Base-by-base conservation (phyloP, 2,329 filamentous ascomycete genomes). In the Colletotrichum costaricense region DNA sequence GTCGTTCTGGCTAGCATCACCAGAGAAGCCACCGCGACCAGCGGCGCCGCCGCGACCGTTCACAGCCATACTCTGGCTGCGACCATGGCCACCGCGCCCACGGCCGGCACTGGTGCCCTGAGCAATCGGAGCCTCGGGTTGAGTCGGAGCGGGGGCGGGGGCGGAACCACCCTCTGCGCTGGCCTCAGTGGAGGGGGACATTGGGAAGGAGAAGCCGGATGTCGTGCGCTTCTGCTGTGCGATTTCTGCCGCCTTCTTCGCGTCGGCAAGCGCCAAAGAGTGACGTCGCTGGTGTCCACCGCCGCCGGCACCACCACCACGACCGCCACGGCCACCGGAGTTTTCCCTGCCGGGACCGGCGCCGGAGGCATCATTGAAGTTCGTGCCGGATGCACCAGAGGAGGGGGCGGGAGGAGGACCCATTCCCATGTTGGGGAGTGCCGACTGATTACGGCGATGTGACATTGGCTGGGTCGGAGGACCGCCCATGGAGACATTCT, bases 371-470 rank as follows among this genome's bases (percentile, higher is more conserved):
- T 94, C 95, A 78, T 96, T 92, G 85, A 97, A 98, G 68, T 84
- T 85, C 57, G 92, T 89, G 69, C 94, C 95, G 70, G 96, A 94
- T 65, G 95, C 92, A 76, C 96, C 95, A 28, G 97, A 97, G 22
- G 97, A 97, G 75, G 97, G 97, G 70, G 97, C 96, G 22, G 95
- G 95, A 73, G 95, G 93, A 38, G 92, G 94, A 28, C 94, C 95
- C 91, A 97, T 94, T 75, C 93, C 91, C 89, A 98, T 95, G 79
- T 95, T 97, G 63, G 97, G 95, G 77, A 98, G 89, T 81, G 96
- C 96, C 82, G 97, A 98, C 86, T 98, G 96, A 88, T 98, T 98
- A 87, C 97, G 95, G 84, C 97, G 95, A 89, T 99, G 97, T 83
- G 95, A 92, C 78, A 92, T 87, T 76, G 94, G 92, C 82, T 97